Conservation (phyloP, 352 stramenopile species). For the Pythium brachiatum region DNA sequence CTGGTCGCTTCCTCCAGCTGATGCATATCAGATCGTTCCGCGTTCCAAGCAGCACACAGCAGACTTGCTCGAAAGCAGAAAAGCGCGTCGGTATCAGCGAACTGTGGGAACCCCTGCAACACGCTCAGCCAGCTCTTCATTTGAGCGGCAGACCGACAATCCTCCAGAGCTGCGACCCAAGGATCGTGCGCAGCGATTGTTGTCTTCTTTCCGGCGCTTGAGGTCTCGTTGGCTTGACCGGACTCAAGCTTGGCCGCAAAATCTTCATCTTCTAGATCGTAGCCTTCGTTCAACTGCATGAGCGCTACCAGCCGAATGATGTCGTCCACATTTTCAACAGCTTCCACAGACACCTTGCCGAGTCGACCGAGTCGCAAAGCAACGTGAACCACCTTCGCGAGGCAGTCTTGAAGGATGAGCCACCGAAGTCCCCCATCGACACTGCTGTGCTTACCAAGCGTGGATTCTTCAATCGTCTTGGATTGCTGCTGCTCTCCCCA, state of each 20-base stretch:
- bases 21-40: slow-evolving; percentile 80
- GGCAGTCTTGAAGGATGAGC: slow-evolving; percentile 66
- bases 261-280: slow-evolving; percentile 45
- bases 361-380: slow-evolving; percentile 64
- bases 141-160: slow-evolving; percentile 52
- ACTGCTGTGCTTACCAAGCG: slow-evolving; percentile 63
- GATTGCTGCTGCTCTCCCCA: slow-evolving; percentile 65
- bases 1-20: slow-evolving; percentile 72
- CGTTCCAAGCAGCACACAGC: slow-evolving; percentile 77
- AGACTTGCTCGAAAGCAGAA: slow-evolving; percentile 65
- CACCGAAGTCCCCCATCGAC: slow-evolving; percentile 60
- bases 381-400: slow-evolving; percentile 73
- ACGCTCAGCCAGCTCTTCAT: slow-evolving; percentile 71
- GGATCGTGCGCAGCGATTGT: slow-evolving; percentile 32
- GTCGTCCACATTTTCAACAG: slow-evolving; percentile 77
- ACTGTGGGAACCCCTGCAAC: slow-evolving; percentile 56
- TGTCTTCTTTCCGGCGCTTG: not conserved
- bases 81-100: slow-evolving; percentile 51
- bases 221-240: not conserved
- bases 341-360: slow-evolving; percentile 58
- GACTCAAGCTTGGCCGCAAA: not conserved
- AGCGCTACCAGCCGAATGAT: slow-evolving; percentile 69
- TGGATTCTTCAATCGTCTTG: slow-evolving; percentile 69
- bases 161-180: slow-evolving; percentile 64
- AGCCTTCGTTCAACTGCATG: slow-evolving; percentile 75